Conservation (phyloP, 23 red algal genomes). For the Gracilaria gracilis region DNA sequence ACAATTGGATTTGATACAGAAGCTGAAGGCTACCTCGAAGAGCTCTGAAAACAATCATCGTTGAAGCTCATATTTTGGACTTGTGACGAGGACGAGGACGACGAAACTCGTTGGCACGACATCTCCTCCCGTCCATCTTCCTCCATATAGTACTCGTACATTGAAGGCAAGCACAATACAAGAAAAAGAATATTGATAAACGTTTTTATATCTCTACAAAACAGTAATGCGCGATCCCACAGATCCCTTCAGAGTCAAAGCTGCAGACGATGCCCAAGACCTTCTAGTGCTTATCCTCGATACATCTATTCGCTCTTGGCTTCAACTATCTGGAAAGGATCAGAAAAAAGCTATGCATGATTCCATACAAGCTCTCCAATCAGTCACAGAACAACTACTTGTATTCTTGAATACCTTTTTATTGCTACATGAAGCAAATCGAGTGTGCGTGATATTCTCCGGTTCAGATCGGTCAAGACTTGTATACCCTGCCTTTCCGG, state of each 20-base stretch:
- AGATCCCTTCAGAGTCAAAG: constrained; percentile 54
- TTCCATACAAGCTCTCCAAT: constrained; percentile 24
- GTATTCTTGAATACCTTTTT: constrained; percentile 78
- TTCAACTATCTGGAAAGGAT: background rate
- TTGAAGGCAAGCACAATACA: background rate
- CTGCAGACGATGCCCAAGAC: constrained; percentile 64
- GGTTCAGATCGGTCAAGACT: constrained; percentile 9
- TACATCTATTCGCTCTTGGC: constrained; percentile 43
- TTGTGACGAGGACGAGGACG: too few relatives aligned
- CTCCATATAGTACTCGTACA: too few relatives aligned
- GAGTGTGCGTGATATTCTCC: constrained; percentile 61
- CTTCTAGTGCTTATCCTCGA: constrained; percentile 66
- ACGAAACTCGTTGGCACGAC: too few relatives aligned
- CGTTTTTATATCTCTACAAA: background rate
- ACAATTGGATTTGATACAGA: too few relatives aligned
- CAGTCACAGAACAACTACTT: constrained; percentile 56
- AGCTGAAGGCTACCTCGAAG: too few relatives aligned
- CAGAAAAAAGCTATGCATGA: background rate
- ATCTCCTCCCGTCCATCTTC: too few relatives aligned
- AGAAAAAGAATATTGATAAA: background rate
- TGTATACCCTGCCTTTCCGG: constrained; percentile 46
- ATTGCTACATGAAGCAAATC: constrained; percentile 72
- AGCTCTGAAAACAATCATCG: too few relatives aligned
- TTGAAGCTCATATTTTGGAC: too few relatives aligned
- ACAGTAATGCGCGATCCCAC: constrained; percentile 19